Conservation (phyloP, 2,329 filamentous ascomycete species). For the Amesomyces nigricolor region DNA sequence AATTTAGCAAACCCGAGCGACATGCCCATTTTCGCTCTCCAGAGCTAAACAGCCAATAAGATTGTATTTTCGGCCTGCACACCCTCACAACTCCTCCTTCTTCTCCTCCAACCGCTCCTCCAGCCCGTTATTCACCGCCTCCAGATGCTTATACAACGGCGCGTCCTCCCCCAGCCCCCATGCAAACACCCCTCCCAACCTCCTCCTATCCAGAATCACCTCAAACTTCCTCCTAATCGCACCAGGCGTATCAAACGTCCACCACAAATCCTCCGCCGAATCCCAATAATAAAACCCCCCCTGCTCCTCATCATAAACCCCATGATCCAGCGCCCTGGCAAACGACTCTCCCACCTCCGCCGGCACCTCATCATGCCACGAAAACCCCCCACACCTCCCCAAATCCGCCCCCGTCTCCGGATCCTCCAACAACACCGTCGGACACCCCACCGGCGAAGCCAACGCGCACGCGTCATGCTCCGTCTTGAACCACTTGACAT, state of each 20-base stretch:
- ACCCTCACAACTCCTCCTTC: conserved; percentile 26
- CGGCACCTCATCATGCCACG: conserved; percentile 53
- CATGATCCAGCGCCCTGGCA: conserved; percentile 45
- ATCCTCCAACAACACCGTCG: conserved; percentile 54
- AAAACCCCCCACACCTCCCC: conserved; percentile 48
- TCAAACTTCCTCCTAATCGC: conserved; percentile 58
- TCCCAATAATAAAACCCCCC: conserved; percentile 70
- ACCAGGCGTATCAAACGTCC: conserved; percentile 65
- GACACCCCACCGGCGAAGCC: conserved; percentile 49
- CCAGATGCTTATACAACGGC: conserved; percentile 38
- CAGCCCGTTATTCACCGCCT: conserved; percentile 30
- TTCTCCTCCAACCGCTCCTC: conserved; percentile 5
- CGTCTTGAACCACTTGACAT: conserved; percentile 61
- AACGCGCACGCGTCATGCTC: conserved; percentile 42
- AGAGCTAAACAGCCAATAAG: too few species aligned
- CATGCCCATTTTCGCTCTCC: too few species aligned
- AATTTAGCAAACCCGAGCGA: too few species aligned
- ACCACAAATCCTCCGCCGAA: conserved; percentile 53
- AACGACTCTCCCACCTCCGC: conserved; percentile 53
- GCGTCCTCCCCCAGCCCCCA: conserved; percentile 69
- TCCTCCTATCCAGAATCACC: conserved; percentile 49
- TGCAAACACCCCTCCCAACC: conserved; percentile 66
- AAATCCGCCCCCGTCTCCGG: conserved; percentile 54
- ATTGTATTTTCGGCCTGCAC: neutral
- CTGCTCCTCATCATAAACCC: conserved; percentile 48